Base-by-base conservation (phyloP, 2,329 filamentous ascomycete species). In the Cercospora sp. region DNA sequence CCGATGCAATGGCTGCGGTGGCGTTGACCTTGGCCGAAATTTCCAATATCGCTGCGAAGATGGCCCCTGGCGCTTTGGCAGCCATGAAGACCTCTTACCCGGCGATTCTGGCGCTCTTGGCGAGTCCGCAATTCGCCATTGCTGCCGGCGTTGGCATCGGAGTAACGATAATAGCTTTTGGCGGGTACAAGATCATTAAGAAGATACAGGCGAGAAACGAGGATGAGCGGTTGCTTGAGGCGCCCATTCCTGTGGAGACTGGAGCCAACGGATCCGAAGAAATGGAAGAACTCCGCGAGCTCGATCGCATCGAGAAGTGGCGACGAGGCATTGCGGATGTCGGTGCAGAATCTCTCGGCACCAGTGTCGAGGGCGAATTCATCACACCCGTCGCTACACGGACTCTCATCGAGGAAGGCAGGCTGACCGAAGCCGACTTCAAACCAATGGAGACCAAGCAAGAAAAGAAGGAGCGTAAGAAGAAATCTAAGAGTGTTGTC, bases 141-240 rank as follows among this genome's bases (percentile, higher is more conserved):
- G 93, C 93, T 3, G 93, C 92, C 0, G 92, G 94, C 53, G 89
- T 97, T 13, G 92, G 91, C 0, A 89, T 97, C 0, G 95, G 95
- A 13, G 90, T 97, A n/a, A 98, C 95, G 0, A 89, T 98, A 8
- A 92, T 99, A 75, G 94, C 95, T 79, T 92, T 99, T 69, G 95
- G 95, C 64, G 94, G 95, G 5, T 98, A 93, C 87, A 98, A 97
- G 82, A 97, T 99, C 79, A 89, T 99, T 81, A 96, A 97, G 85
- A 90, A 89, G 74, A 92, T 98, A 72, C 83, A 84, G 75, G 82
- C 78, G 13, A 80, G 81, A 66, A 81, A 81, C 73, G 74, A 63
- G 68, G 71, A 57, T 2, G 69, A 69, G 65, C 69, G 57, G 28
- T 64, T 71, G 9, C 43, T 71, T 3, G 65, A 70, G 45, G 49